Evolutionary conservation across 495 filamentous ascomycete species (phyloP), one percentile per base, ranked within the genome.

Genomic region (Aspergillus ostianus): DNA sequence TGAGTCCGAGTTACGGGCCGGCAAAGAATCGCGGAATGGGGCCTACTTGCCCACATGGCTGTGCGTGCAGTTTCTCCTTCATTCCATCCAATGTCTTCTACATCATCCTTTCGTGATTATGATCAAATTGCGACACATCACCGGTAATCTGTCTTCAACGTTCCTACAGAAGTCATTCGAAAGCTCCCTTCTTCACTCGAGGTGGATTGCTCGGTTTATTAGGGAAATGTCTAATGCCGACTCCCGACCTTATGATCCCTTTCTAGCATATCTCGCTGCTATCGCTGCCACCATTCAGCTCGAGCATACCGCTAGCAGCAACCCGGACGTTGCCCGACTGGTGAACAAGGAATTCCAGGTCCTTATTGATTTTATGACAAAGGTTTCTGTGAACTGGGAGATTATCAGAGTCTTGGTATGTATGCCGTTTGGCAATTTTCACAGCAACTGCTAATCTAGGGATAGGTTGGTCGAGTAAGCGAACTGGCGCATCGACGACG

Each of bases 151-250:
- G 1, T 65, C 69, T 0, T 63, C 67, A n/a, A 70, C 69, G 1
- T 72, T 72, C 29, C 41, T 72, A 18, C 69, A 72, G 49, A 72
- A 72, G 47, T 72, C 69, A 3, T 72, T 66, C 50, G 69, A 72
- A 41, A 68, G 62, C 0, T 72, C 69, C 10, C 55, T 72, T 6
- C 59, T 72, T 20, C 69, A 72, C 30, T 70, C 69, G 10, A 46
- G 69, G 19, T 72, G 69, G 69, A 72, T 72, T 29, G 67, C 67
- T 0, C 53, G 69, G 5, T 67, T 72, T 7, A 62, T 70, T n/a
- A 60, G 49, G 18, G 67, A 72, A 54, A 72, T 72, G 67, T 21
- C 52, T 0, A 65, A 70, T n/a, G 65, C 60, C 0, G 62, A 62
- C 17, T 54, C 67, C 26, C 55, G 47, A 15, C 21, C 63, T 0